These are phyloP conservation scores for Plasmodium vivax DNA, from an alignment of 169 alveolate genomes.

Conservation along the genomic window DNA sequence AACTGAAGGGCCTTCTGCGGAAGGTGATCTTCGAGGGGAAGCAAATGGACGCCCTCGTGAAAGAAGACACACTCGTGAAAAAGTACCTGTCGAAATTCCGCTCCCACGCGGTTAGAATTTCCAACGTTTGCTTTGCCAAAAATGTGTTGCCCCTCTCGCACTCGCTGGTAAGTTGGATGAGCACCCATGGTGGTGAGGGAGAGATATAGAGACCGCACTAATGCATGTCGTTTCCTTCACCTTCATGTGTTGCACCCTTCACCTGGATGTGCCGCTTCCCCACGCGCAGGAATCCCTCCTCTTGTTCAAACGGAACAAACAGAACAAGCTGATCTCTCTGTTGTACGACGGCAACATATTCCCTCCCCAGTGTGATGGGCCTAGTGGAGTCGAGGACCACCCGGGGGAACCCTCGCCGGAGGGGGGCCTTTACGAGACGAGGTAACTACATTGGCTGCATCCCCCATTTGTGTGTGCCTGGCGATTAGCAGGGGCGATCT, in stretches of 20 bases:
- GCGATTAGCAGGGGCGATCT: neutral
- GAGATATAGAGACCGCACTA: neutral
- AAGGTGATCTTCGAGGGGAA: neutral
- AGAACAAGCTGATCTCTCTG: constrained; percentile 25
- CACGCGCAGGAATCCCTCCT: constrained; percentile 50
- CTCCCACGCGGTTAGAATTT: constrained; percentile 16
- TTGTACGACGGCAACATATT: constrained; percentile 50
- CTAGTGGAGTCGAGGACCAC: neutral
- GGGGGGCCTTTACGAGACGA: constrained; percentile 13
- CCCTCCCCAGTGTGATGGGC: constrained; percentile 16
- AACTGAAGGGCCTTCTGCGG: constrained; percentile 15
- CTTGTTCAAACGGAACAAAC: constrained; percentile 17
- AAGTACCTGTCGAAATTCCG: constrained; percentile 16
- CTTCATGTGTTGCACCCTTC: neutral
- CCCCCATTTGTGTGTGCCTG: neutral
- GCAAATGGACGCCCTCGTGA: neutral
- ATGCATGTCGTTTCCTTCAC: neutral
- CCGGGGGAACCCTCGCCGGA: neutral
- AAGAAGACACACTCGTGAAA: neutral
- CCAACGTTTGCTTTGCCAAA: constrained; percentile 54
- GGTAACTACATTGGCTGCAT: neutral
- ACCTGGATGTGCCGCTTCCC: neutral
- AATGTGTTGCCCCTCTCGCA: constrained; percentile 51
- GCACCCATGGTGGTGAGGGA: neutral
- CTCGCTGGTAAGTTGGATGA: constrained; percentile 17